Conservation (phyloP, 768 basidiomycete species). For the Pulveroboletus sp. region DNA sequence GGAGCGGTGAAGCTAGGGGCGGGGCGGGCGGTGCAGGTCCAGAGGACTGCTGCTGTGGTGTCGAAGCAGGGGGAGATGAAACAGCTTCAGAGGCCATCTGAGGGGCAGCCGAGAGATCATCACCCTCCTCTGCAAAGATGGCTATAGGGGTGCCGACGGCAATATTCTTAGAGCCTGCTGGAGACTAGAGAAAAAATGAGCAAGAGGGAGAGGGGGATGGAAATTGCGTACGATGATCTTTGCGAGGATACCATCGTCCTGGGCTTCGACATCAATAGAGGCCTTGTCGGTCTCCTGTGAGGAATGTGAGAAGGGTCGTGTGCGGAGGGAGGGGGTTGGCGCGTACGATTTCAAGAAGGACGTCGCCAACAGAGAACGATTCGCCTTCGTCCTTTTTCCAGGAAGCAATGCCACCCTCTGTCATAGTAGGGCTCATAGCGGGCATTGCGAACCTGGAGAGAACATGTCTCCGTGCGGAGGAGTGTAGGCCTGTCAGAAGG, state of each 20-base stretch:
- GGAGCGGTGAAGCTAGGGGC: conserved; percentile 32
- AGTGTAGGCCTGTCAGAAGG: conserved; percentile 63
- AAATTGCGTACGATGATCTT: conserved; percentile 82
- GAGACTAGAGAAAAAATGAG: conserved; percentile 43
- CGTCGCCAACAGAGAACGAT: conserved; percentile 82
- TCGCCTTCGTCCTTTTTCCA: conserved; percentile 99
- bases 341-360: conserved; percentile 90
- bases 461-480: conserved; percentile 71
- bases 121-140: conserved; percentile 90
- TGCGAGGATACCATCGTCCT: conserved; percentile 93
- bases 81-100: conserved; percentile 64
- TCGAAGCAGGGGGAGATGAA: conserved; percentile 33
- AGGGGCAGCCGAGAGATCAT: conserved; percentile 81
- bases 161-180: conserved; percentile 84
- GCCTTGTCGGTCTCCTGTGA: conserved; percentile 98
- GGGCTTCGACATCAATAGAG: conserved; percentile 98
- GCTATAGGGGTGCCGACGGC: conserved; percentile 86
- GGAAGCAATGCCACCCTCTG: conserved; percentile 93
- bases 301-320: conserved; percentile 7
- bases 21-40: conserved; percentile 40
- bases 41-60: conserved; percentile 34
- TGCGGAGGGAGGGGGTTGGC: not conserved
- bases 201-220: not conserved
- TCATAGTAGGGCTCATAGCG: conserved; percentile 99
- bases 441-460: conserved; percentile 92